A percentile compares a stretch with the other conserved stretches of the same genome.
Conservation (phyloP, 2,329 filamentous ascomycete genomes). For the Fusarium mexicanum region DNA sequence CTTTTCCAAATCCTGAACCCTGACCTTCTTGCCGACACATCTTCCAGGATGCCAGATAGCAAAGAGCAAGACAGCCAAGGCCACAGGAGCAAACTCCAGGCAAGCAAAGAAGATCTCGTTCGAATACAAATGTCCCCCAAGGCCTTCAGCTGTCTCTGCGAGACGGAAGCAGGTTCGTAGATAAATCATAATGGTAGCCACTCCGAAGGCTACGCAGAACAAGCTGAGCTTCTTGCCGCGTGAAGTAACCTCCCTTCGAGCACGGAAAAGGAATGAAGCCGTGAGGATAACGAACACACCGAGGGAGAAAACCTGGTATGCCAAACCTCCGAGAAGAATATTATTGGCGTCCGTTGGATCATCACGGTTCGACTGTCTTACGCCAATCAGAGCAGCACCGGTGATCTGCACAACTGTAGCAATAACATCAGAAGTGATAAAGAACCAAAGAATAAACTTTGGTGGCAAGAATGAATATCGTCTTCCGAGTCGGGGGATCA, state of each 20-base stretch:
- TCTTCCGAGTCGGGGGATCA: conserved; percentile 58
- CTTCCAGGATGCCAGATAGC: conserved; percentile 47
- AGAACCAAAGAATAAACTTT: conserved; percentile 60
- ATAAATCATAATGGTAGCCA: conserved; percentile 60
- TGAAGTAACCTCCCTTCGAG: conserved; percentile 42
- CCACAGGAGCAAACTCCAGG: conserved; percentile 65
- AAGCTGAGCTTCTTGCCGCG: conserved; percentile 43
- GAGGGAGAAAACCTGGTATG: conserved; percentile 64
- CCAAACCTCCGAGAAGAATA: conserved; percentile 64
- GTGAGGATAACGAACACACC: conserved; percentile 58
- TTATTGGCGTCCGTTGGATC: conserved; percentile 63
- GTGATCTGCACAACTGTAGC: conserved; percentile 63
- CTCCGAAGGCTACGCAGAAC: conserved; percentile 55
- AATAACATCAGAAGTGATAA: conserved; percentile 64
- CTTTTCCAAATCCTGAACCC: conserved; percentile 31
- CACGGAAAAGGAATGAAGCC: conserved; percentile 52
- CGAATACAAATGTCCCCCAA: conserved; percentile 56
- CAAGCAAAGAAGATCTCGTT: conserved; percentile 64
- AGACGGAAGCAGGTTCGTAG: conserved; percentile 63
- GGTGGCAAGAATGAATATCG: conserved; percentile 57
- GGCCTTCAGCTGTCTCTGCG: conserved; percentile 63
- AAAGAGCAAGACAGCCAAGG: conserved; percentile 58
- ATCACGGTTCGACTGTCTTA: conserved; percentile 56
- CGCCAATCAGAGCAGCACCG: conserved; percentile 64
- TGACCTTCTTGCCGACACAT: conserved; percentile 42